Evolutionary conservation across 345 rosid genomes (phyloP), one percentile per base, ranked within the genome.

Genomic region (Raphanus sativus): DNA sequence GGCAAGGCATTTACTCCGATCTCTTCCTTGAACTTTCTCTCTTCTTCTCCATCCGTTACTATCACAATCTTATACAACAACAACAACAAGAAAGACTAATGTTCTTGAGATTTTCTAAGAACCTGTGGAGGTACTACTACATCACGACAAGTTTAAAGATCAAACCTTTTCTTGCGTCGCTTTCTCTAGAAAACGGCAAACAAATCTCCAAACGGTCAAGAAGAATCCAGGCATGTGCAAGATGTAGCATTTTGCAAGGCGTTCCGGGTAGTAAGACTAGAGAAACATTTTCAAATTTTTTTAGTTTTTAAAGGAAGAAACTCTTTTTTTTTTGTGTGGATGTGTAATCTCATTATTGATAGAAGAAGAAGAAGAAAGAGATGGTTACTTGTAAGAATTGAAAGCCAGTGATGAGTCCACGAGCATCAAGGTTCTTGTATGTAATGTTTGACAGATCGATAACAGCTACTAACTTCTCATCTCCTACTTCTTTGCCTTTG

Each of bases 201-300:
- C 83, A 77, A 94, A 76, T 80, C 70, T 88, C 97, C 98, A 94
- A 42, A 88, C 80, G 54, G 86, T 50, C 52, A 88, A 86, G 21
- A 92, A 94, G 85, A 92, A 92, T 33, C 86, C 52, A 1, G 98
- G 97, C 98, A 94, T 92, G 54, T 87, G 80, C 74, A 92, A 79
- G 70, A 94, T 71, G 86, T 71, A 90, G 70, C 80, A 73, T 82
- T 86, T 94, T 8, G 84, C 91, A 28, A 92, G 86, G 60, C 98
- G 95, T 80, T 94, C 98, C 7, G 98, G 98, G 82, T 87, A 94
- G 81, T 94, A 94, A 70, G 95, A 85, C 98, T 94, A 83, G 81
- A 70, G 8, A 30, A 60, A 70, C 29, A 24, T 10, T 55, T 62
- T 29, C 4, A 0, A 13, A 8, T 9, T 6, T 67, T 0, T 8